These are phyloP conservation scores for Chamaenerion angustifolium DNA, from an alignment of 345 rosid genomes.

Conservation along the genomic window DNA sequence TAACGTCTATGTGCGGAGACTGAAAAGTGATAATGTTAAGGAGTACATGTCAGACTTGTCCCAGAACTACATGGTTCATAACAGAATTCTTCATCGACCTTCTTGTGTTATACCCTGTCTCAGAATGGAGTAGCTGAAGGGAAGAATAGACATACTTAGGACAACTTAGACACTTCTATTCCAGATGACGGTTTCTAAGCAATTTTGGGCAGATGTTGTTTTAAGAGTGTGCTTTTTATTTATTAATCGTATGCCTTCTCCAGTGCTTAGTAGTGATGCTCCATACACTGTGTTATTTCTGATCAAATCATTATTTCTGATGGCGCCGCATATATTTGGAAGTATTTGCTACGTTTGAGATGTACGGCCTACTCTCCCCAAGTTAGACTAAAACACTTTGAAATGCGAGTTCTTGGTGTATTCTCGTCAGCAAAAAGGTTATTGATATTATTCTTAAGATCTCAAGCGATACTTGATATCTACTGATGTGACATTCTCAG, in stretches of 20 bases:
- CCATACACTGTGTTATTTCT: constrained; percentile 1
- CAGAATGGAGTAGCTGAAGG: too few relatives aligned
- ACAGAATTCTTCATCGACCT: too few relatives aligned
- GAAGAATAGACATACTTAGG: not conserved
- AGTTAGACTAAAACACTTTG: not conserved
- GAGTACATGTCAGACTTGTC: too few relatives aligned
- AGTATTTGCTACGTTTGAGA: constrained; percentile 5
- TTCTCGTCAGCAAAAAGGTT: not conserved
- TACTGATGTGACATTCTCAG: not conserved
- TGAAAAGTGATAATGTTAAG: too few relatives aligned
- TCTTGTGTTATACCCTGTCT: too few relatives aligned
- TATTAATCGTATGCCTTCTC: constrained; percentile 5
- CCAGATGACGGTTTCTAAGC: not conserved
- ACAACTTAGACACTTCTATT: not conserved
- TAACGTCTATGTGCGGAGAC: too few relatives aligned
- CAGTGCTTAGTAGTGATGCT: not conserved
- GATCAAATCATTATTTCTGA: not conserved
- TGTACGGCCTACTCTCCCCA: not conserved
- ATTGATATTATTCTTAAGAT: not conserved
- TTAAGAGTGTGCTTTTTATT: not conserved
- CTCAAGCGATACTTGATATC: not conserved
- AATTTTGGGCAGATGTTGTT: constrained; percentile 4
- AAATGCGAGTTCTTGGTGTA: not conserved
- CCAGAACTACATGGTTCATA: too few relatives aligned
- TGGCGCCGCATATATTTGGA: not conserved